Percentiles rank a stretch among this genome's conserved stretches.
Evolutionary conservation across 2,329 filamentous ascomycete species (phyloP).

Genomic region (Sporothrix inflata): DNA sequence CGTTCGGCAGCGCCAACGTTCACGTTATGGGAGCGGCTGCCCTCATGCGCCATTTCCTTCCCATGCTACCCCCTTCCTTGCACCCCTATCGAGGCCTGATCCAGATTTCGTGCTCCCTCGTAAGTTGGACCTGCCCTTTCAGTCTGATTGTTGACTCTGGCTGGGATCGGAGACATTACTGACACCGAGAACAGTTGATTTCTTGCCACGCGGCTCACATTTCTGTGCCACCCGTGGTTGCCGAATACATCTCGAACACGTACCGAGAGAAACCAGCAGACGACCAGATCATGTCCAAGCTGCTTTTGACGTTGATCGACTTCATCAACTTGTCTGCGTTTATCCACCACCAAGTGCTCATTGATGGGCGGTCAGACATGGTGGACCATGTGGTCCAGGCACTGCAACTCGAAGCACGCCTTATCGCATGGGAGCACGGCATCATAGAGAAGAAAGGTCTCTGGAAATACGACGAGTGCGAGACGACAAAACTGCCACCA

Average conservation of each 20-base stretch:
- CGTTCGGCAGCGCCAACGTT: constrained; percentile 56
- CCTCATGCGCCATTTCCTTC: constrained; percentile 54
- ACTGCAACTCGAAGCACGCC: constrained; percentile 45
- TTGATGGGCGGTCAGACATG: constrained; percentile 45
- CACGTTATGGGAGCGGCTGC: constrained; percentile 64
- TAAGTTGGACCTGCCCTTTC: constrained; percentile 40
- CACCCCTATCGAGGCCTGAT: constrained; percentile 57
- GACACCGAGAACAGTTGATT: constrained; percentile 43
- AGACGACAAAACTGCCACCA: constrained; percentile 42
- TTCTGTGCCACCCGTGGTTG: constrained; percentile 47
- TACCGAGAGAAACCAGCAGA: constrained; percentile 43
- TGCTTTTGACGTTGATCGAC: constrained; percentile 47
- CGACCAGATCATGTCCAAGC: constrained; percentile 44
- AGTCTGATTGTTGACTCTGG: neutral
- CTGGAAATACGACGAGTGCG: constrained; percentile 45
- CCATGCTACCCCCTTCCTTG: constrained; percentile 44
- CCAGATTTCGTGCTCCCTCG: constrained; percentile 61
- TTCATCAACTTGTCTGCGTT: constrained; percentile 47
- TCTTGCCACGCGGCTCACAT: constrained; percentile 48
- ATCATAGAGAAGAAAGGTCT: constrained; percentile 39
- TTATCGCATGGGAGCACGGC: constrained; percentile 46
- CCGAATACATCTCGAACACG: constrained; percentile 47
- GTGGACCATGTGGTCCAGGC: constrained; percentile 45
- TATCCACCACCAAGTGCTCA: constrained; percentile 42
- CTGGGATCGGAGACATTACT: neutral